phyloP scores from a whole-genome alignment of 345 rosid species.

The Gossypium herbaceum region DNA sequence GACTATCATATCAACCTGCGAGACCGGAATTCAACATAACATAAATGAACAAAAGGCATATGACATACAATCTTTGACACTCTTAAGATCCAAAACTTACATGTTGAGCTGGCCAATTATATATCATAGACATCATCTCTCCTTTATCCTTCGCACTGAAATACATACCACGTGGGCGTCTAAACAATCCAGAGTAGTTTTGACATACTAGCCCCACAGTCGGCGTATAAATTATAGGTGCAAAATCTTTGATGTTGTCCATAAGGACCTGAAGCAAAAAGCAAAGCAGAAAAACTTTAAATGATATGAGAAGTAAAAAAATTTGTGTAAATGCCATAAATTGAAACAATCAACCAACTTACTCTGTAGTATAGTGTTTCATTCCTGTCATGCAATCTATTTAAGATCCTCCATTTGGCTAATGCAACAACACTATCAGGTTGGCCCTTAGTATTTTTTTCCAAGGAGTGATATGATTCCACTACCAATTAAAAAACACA shows the following conservation, averaged over 20 bases:
- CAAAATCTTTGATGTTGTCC: slow-evolving; percentile 88
- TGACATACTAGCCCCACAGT: slow-evolving; percentile 96
- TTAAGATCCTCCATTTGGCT: slow-evolving; percentile 97
- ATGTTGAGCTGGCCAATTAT: slow-evolving; percentile 89
- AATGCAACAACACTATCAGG: slow-evolving; percentile 64
- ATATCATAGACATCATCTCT: slow-evolving; percentile 99
- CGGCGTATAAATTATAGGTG: slow-evolving; percentile 93
- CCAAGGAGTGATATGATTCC: slow-evolving; percentile 83
- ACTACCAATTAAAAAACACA: slow-evolving; percentile 40
- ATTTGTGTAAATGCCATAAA: slow-evolving; percentile 5
- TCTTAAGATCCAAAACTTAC: slow-evolving; percentile 27
- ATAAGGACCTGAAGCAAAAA: slow-evolving; percentile 68
- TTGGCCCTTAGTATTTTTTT: slow-evolving; percentile 69
- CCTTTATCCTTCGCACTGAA: slow-evolving; percentile 99
- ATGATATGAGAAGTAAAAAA: background rate
- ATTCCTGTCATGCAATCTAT: slow-evolving; percentile 95
- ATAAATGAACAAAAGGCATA: background rate
- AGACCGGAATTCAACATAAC: slow-evolving; percentile 6
- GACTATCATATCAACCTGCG: slow-evolving; percentile 98
- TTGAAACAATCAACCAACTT: slow-evolving; percentile 24
- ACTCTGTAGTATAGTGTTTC: slow-evolving; percentile 91
- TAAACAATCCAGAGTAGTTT: slow-evolving; percentile 88
- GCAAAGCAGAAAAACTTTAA: slow-evolving; percentile 5
- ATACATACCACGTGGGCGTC: slow-evolving; percentile 99
- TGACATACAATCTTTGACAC: background rate